A percentile compares a stretch with the other conserved stretches of the same genome.
phyloP scores from a whole-genome alignment of 2,329 filamentous ascomycete genomes.

The Saccharata proteae region DNA sequence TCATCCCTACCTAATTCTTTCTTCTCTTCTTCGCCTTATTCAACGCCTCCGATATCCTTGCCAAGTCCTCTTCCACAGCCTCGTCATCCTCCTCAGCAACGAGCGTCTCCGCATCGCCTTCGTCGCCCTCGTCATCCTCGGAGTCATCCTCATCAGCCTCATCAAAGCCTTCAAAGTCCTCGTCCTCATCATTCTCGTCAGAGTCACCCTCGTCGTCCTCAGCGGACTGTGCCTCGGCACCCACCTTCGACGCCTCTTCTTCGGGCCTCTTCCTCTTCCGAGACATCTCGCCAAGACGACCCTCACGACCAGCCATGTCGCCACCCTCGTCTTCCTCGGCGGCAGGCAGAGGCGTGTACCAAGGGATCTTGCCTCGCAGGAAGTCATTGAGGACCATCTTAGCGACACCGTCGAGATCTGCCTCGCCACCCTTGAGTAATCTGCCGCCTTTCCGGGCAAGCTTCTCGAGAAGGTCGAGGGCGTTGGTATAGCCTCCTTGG shows the following conservation, averaged over 20 bases:
- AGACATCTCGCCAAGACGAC: slow-evolving; percentile 69
- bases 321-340: slow-evolving; percentile 35
- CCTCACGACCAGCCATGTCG: slow-evolving; percentile 58
- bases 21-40: slow-evolving; percentile 19
- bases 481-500: slow-evolving; percentile 56
- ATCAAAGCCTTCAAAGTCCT: slow-evolving; percentile 10
- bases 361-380: slow-evolving; percentile 85
- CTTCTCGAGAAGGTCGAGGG: slow-evolving; percentile 74
- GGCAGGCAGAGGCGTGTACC: slow-evolving; percentile 73
- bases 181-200: slow-evolving; percentile 13
- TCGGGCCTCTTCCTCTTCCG: slow-evolving; percentile 57
- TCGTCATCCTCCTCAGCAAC: slow-evolving; percentile 16
- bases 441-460: slow-evolving; percentile 79
- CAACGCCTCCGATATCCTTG: slow-evolving; percentile 22
- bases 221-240: slow-evolving; percentile 33
- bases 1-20: slow-evolving; percentile 1
- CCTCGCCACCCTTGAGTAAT: slow-evolving; percentile 82
- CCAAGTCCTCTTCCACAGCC: slow-evolving; percentile 20
- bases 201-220: slow-evolving; percentile 21
- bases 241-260: slow-evolving; percentile 14
- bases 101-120: slow-evolving; percentile 13
- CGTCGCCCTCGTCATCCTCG: slow-evolving; percentile 14
- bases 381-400: slow-evolving; percentile 98
- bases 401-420: slow-evolving; percentile 86
- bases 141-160: slow-evolving; percentile 8